Evolutionary conservation across 768 basidiomycete genomes (phyloP).

Genomic region (Clitopilus passeckerianus): DNA sequence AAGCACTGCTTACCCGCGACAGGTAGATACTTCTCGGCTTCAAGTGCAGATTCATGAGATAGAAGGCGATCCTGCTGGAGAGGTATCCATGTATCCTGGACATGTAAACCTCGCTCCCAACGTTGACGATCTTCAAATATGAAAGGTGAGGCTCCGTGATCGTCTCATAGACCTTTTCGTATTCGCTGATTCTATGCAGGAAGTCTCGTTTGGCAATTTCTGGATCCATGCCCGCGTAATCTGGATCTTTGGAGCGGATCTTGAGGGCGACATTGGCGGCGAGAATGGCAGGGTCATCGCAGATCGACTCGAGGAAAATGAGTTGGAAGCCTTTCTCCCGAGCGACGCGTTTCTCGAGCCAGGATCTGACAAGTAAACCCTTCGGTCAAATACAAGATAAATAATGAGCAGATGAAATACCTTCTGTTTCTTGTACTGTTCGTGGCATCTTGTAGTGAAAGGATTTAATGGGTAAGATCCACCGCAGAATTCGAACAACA

Average conservation of each 20-base stretch:
- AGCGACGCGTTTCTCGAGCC: constrained; percentile 78
- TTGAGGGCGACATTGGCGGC: constrained; percentile 96
- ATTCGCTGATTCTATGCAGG: constrained; percentile 82
- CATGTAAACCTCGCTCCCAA: constrained; percentile 85
- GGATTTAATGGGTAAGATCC: background rate
- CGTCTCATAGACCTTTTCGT: constrained; percentile 94
- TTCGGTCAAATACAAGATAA: background rate
- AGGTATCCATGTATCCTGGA: constrained; percentile 91
- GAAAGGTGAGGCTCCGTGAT: constrained; percentile 88
- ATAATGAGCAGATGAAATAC: constrained; percentile 27
- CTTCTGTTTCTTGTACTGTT: constrained; percentile 81
- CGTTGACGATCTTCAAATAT: constrained; percentile 89
- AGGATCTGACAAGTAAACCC: constrained; percentile 45
- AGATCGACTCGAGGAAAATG: constrained; percentile 93
- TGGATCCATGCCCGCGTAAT: constrained; percentile 86
- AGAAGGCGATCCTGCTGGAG: constrained; percentile 96
- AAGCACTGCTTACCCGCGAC: constrained; percentile 68
- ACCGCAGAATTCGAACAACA: background rate
- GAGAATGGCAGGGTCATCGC: constrained; percentile 91
- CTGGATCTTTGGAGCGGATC: constrained; percentile 94
- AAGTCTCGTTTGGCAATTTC: constrained; percentile 91
- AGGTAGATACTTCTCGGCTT: constrained; percentile 96
- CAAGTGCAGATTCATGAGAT: constrained; percentile 96
- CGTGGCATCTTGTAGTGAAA: constrained; percentile 70
- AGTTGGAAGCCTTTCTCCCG: constrained; percentile 83